These are phyloP conservation scores for Gymnopus androsaceus DNA, from an alignment of 1,284 basidiomycete genomes.

Conservation along the genomic window DNA sequence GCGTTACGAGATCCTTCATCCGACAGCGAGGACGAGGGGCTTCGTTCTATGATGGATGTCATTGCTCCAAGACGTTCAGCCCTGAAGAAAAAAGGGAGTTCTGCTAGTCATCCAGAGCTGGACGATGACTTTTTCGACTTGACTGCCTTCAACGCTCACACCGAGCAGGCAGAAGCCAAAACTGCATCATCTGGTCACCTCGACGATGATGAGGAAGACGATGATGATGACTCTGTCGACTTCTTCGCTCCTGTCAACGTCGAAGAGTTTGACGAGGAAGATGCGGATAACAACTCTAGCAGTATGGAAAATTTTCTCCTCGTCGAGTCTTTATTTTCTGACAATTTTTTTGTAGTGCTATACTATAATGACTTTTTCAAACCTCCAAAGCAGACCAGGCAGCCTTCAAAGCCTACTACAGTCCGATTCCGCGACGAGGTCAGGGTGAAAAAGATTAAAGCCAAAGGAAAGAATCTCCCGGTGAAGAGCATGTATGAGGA, in stretches of 20 bases:
- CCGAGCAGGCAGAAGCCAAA: slow-evolving; percentile 77
- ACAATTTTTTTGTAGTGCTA: slow-evolving; percentile 42
- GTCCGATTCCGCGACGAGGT: slow-evolving; percentile 85
- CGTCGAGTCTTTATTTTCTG: neutral
- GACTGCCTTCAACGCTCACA: slow-evolving; percentile 86
- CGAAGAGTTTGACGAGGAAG: slow-evolving; percentile 42
- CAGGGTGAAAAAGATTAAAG: slow-evolving; percentile 74
- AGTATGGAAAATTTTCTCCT: slow-evolving; percentile 37
- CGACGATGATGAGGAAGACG: slow-evolving; percentile 57
- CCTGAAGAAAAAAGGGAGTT: slow-evolving; percentile 14
- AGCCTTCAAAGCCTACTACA: slow-evolving; percentile 32
- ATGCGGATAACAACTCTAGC: slow-evolving; percentile 39
- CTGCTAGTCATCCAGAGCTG: slow-evolving; percentile 46
- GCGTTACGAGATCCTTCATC: slow-evolving; percentile 15
- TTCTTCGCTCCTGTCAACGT: slow-evolving; percentile 66
- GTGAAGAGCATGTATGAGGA: slow-evolving; percentile 41
- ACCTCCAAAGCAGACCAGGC: slow-evolving; percentile 39
- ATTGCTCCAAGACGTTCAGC: slow-evolving; percentile 12
- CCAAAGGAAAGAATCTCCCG: slow-evolving; percentile 62
- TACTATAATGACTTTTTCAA: slow-evolving; percentile 79
- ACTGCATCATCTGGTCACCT: slow-evolving; percentile 63
- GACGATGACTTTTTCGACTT: slow-evolving; percentile 95
- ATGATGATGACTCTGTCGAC: slow-evolving; percentile 61
- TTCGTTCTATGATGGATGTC: slow-evolving; percentile 12
- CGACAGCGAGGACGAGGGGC: slow-evolving; percentile 23